Percentiles rank a stretch among this genome's conserved stretches.
phyloP scores from a whole-genome alignment of 129 eudicot genomes.

The Centrapalus pauciflorus region DNA sequence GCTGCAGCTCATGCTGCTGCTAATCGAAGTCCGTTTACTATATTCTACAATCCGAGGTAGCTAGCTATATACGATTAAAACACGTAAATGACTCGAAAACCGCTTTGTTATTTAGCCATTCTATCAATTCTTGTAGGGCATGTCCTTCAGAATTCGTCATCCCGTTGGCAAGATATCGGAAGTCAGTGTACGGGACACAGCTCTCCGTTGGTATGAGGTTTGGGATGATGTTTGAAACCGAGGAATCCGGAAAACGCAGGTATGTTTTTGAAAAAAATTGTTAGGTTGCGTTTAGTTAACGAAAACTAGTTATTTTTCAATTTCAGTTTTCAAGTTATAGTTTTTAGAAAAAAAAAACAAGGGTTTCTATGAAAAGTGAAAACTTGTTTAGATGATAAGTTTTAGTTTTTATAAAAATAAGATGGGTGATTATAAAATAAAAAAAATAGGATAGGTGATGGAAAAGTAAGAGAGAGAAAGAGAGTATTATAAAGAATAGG shows the following conservation, averaged over 20 bases:
- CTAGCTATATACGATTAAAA: background rate
- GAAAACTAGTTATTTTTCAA: too few relatives aligned
- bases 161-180: conserved; percentile 66
- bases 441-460: too few relatives aligned
- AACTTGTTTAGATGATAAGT: background rate
- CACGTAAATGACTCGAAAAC: background rate
- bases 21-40: conserved; percentile 75
- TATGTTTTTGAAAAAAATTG: background rate
- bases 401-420: too few relatives aligned
- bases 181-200: conserved; percentile 72
- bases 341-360: background rate
- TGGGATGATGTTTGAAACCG: conserved; percentile 99
- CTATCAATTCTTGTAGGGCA: conserved; percentile 46
- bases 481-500: too few relatives aligned
- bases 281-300: too few relatives aligned
- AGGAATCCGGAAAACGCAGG: conserved; percentile 98
- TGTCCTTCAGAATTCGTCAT: conserved; percentile 96
- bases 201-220: conserved; percentile 95
- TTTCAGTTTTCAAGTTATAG: too few relatives aligned
- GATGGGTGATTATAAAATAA: too few relatives aligned
- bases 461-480: too few relatives aligned
- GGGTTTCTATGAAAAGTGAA: background rate
- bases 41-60: conserved; percentile 96
- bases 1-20: conserved; percentile 99
- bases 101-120: background rate